Evolutionary conservation across 176 grass and related monocot genomes (phyloP).

Genomic region (Aegilops tauschii): DNA sequence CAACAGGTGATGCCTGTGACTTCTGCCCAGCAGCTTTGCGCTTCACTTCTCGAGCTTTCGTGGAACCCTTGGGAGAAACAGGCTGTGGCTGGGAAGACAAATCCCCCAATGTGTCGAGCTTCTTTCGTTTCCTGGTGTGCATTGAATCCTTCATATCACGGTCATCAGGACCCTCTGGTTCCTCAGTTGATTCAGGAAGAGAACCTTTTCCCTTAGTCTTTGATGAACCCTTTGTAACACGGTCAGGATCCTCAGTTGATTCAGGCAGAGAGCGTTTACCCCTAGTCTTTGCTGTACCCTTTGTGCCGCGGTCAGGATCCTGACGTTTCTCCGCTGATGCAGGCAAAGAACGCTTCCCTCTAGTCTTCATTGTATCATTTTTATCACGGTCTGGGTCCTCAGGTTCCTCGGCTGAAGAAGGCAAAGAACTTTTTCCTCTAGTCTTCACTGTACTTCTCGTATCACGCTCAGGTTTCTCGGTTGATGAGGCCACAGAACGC

Average conservation of each 20-base stretch:
- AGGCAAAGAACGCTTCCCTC: slow-evolving; percentile 6
- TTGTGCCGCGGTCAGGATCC: neutral
- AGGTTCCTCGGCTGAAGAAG: neutral
- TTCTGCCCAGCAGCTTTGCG: slow-evolving; percentile 33
- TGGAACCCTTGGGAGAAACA: slow-evolving; percentile 28
- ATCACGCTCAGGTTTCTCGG: slow-evolving; percentile 2
- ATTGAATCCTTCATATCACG: neutral
- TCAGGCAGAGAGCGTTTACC: slow-evolving; percentile 4
- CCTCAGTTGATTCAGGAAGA: neutral
- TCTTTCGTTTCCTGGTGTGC: slow-evolving; percentile 57
- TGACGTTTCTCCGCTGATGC: neutral
- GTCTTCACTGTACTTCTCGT: neutral
- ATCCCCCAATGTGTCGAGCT: slow-evolving; percentile 69
- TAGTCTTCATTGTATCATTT: slow-evolving; percentile 3
- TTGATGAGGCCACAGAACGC: neutral
- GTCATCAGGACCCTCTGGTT: neutral
- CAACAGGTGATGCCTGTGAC: slow-evolving; percentile 4
- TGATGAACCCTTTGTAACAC: neutral
- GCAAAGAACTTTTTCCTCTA: neutral
- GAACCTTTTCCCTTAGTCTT: slow-evolving; percentile 17
- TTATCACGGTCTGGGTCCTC: neutral
- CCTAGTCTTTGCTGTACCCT: slow-evolving; percentile 1
- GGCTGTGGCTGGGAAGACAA: slow-evolving; percentile 38
- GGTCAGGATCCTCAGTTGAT: slow-evolving; percentile 11
- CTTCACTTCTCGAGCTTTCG: slow-evolving; percentile 45